Percentiles rank a stretch among this genome's conserved stretches.
Conservation (phyloP, 2,329 filamentous ascomycete species). For the Aspergillus costaricaensis region DNA sequence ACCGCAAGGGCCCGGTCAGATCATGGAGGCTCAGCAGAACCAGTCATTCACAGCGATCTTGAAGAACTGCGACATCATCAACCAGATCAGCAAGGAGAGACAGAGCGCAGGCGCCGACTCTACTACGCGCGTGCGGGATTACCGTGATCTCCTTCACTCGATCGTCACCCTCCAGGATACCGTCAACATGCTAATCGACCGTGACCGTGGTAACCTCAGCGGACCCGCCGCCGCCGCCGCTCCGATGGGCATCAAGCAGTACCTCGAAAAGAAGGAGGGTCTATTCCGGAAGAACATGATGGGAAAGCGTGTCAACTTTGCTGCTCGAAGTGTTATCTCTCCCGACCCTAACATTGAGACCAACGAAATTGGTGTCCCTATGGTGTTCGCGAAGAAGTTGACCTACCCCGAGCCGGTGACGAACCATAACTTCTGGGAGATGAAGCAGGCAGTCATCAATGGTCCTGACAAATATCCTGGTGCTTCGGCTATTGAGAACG, state of each 20-base stretch:
- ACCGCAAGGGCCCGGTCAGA: conserved; percentile 73
- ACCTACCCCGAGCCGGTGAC: conserved; percentile 98
- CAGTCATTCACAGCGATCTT: conserved; percentile 83
- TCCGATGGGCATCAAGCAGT: conserved; percentile 95
- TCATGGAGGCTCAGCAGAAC: conserved; percentile 88
- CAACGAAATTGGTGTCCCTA: conserved; percentile 96
- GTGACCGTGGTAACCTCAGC: conserved; percentile 79
- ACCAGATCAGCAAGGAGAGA: conserved; percentile 72
- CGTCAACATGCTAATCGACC: conserved; percentile 91
- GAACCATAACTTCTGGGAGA: conserved; percentile 92
- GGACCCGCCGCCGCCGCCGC: conserved; percentile 75
- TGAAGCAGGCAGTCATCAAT: conserved; percentile 95
- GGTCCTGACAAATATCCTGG: conserved; percentile 93
- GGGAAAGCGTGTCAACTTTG: conserved; percentile 99
- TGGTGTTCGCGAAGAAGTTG: conserved; percentile 94
- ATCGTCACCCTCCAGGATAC: conserved; percentile 83
- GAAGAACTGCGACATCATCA: conserved; percentile 70
- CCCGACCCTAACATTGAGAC: conserved; percentile 98
- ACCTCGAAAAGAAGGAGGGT: conserved; percentile 97
- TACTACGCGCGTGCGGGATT: conserved; percentile 59
- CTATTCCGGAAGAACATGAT: conserved; percentile 99
- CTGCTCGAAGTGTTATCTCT: conserved; percentile 94
- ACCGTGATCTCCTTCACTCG: conserved; percentile 75
- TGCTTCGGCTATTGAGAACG: conserved; percentile 90
- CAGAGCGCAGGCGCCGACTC: conserved; percentile 50